These are phyloP conservation scores for Xylaria grammica DNA, from an alignment of 495 filamentous ascomycete species.

Conservation along the genomic window DNA sequence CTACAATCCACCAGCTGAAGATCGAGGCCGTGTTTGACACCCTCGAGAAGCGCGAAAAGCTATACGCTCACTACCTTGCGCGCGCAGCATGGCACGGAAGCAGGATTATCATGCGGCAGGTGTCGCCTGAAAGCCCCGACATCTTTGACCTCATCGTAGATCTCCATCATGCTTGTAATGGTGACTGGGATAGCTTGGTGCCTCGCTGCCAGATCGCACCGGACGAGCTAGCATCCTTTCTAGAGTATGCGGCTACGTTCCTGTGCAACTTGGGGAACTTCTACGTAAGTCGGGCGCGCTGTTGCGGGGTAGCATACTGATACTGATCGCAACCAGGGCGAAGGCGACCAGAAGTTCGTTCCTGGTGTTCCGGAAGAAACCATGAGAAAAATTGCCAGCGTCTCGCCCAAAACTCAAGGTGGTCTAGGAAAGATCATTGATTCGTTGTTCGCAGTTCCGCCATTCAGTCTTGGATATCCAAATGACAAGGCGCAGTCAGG, in stretches of 20 bases:
- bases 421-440: conserved; percentile 36
- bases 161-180: conserved; percentile 39
- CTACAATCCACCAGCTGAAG: no score
- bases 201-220: neutral
- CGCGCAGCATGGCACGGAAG: conserved; percentile 48
- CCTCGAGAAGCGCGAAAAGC: conserved; percentile 32
- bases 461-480: conserved; percentile 33
- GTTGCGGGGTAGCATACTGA: neutral
- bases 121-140: conserved; percentile 43
- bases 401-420: conserved; percentile 71
- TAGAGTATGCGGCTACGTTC: conserved; percentile 42
- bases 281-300: conserved; percentile 26
- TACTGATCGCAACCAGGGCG: conserved; percentile 31
- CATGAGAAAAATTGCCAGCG: neutral
- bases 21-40: conserved; percentile 24
- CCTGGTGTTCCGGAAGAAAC: conserved; percentile 20
- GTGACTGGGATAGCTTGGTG: conserved; percentile 41
- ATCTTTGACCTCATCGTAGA: conserved; percentile 50
- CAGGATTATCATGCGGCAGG: conserved; percentile 46
- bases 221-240: conserved; percentile 34
- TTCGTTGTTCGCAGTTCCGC: conserved; percentile 23
- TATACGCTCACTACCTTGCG: conserved; percentile 39
- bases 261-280: conserved; percentile 46
- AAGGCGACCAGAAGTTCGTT: conserved; percentile 40
- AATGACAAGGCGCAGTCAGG: conserved; percentile 37